Evolutionary conservation across 352 stramenopile species (phyloP).

Genomic region (Plasmopara halstedii): DNA sequence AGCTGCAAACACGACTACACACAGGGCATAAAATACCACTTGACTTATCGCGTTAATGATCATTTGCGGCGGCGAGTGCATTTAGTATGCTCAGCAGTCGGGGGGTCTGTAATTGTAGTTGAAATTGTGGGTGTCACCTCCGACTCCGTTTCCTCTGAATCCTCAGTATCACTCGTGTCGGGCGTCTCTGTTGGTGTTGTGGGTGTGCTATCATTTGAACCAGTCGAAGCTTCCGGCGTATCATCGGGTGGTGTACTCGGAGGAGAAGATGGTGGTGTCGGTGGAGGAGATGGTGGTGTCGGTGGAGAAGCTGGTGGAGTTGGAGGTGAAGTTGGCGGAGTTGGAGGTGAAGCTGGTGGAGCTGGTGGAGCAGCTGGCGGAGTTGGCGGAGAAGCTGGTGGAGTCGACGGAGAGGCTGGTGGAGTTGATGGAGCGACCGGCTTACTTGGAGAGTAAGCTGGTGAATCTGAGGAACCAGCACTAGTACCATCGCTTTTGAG

Average conservation of each 20-base stretch:
- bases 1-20: not conserved
- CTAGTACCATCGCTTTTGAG: conserved; percentile 7
- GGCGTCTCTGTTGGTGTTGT: too few species aligned
- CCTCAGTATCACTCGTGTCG: conserved; percentile 5
- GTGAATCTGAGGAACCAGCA: too few species aligned
- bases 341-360: not conserved
- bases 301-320: not conserved
- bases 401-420: not conserved
- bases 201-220: too few species aligned
- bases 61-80: conserved; percentile 21
- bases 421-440: conserved; percentile 1
- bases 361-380: too few species aligned
- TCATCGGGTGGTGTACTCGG: not conserved
- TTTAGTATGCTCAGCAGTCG: conserved; percentile 13
- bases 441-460: not conserved
- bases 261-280: not conserved
- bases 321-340: not conserved
- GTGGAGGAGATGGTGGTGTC: not conserved
- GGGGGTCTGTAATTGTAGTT: conserved; percentile 1
- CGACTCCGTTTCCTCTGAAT: conserved; percentile 9
- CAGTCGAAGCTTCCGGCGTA: conserved; percentile 1
- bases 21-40: not conserved
- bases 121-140: conserved; percentile 4
- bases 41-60: not conserved
- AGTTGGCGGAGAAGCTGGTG: not conserved